Percentiles rank a stretch among this genome's conserved stretches.
Conservation (phyloP, 2,329 filamentous ascomycete species). For the Exserohilum rostratum region DNA sequence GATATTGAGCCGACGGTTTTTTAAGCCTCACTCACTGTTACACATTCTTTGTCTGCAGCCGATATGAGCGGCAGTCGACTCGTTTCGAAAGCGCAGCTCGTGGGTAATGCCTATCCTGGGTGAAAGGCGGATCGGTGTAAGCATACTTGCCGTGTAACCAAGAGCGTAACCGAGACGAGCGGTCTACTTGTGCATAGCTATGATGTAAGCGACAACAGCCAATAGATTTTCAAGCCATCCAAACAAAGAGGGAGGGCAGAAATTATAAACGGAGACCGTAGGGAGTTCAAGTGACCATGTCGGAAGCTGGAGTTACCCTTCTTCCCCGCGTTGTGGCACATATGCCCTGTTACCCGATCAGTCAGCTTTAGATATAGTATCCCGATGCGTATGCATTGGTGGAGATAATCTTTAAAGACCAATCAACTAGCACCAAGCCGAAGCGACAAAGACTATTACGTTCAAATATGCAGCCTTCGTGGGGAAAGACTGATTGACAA, state of each 20-base stretch:
- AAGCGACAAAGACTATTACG: neutral
- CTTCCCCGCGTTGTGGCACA: constrained; percentile 6
- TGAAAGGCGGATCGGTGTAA: constrained; percentile 7
- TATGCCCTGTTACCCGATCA: too few relatives aligned
- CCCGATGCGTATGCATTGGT: neutral
- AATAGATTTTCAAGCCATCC: neutral
- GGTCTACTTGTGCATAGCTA: constrained; percentile 1
- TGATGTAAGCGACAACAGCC: constrained; percentile 5
- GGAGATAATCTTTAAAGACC: too few relatives aligned
- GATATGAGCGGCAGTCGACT: neutral
- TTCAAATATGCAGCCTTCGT: neutral
- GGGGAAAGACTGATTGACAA: too few relatives aligned
- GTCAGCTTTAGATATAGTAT: neutral
- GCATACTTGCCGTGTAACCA: constrained; percentile 2
- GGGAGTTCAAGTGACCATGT: neutral
- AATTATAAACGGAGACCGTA: neutral
- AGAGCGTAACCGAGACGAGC: neutral
- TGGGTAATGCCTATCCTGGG: neutral
- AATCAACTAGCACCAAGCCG: neutral
- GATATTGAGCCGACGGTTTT: neutral
- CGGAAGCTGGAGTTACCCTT: neutral
- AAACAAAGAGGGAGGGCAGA: neutral
- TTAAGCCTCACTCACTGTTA: neutral
- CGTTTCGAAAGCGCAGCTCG: neutral
- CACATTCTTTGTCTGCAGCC: neutral